Conservation (phyloP, 352 stramenopile species). For the Globisporangium rhizosaccharum region DNA sequence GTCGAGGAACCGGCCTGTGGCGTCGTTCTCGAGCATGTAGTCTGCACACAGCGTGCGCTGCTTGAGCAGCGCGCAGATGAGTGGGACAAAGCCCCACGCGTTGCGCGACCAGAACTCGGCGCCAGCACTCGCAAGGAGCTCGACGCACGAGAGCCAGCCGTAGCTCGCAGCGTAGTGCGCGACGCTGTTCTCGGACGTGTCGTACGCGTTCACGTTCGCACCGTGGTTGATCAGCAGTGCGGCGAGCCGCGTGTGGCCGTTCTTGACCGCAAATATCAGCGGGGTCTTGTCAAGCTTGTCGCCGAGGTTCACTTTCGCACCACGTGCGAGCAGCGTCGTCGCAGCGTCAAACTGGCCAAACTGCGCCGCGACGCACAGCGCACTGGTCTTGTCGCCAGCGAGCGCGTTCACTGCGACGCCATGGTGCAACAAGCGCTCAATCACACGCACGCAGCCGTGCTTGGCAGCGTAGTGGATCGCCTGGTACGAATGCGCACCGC, state of each 20-base stretch:
- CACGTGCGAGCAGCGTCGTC: conserved; percentile 38
- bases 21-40: conserved; percentile 60
- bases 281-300: conserved; percentile 81
- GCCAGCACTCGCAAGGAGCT: conserved; percentile 43
- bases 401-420: conserved; percentile 53
- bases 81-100: conserved; percentile 66
- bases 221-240: conserved; percentile 55
- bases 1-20: conserved; percentile 52
- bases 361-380: conserved; percentile 56
- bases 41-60: conserved; percentile 46
- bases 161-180: conserved; percentile 77
- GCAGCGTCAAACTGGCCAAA: conserved; percentile 54
- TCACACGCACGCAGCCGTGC: conserved; percentile 31
- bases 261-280: conserved; percentile 73
- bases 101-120: conserved; percentile 69
- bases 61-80: conserved; percentile 68
- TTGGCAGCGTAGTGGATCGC: conserved; percentile 53
- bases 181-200: conserved; percentile 71
- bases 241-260: conserved; percentile 50
- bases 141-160: conserved; percentile 61
- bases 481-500: conserved; percentile 46
- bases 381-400: conserved; percentile 41
- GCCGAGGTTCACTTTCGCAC: conserved; percentile 47
- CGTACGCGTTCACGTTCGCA: conserved; percentile 72
- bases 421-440: conserved; percentile 44